These are phyloP conservation scores for Chlorella ohadii DNA, from an alignment of 139 green algal genomes.

Conservation along the genomic window DNA sequence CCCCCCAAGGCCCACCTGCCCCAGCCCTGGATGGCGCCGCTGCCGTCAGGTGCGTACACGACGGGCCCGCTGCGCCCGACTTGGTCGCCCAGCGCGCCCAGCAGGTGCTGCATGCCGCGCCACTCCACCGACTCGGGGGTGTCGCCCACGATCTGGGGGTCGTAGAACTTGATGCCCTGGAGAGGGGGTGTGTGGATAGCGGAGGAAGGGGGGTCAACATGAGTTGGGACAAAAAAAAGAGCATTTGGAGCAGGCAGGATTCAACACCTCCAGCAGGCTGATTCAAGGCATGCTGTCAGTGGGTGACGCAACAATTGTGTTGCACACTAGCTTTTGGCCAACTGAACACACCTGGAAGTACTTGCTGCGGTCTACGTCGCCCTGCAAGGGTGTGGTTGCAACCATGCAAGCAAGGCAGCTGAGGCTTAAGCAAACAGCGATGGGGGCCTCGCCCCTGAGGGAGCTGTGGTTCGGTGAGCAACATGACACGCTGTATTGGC, in stretches of 20 bases:
- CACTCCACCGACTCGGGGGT: constrained; percentile 78
- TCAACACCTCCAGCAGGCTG: no score
- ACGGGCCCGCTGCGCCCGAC: constrained; percentile 39
- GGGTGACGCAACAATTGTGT: no score
- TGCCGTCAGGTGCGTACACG: constrained; percentile 40
- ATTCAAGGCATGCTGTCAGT: no score
- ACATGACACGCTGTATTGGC: no score
- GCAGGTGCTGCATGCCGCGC: constrained; percentile 61
- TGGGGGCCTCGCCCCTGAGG: no score
- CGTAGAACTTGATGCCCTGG: constrained; percentile 89
- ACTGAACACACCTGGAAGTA: constrained; percentile 86
- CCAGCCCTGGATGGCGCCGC: constrained; percentile 53
- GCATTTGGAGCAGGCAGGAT: no score
- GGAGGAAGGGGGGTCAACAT: no score
- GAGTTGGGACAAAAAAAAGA: no score
- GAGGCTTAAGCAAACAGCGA: no score
- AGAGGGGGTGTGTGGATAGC: neutral
- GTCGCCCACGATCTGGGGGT: constrained; percentile 81
- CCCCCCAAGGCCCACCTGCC: constrained; percentile 57
- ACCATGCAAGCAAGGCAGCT: no score
- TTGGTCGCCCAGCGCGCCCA: constrained; percentile 38
- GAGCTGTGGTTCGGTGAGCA: no score
- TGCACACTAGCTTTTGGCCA: no score
- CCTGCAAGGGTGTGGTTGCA: constrained; percentile 19
- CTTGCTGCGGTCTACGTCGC: constrained; percentile 84